Base-by-base conservation (phyloP, 345 rosid genomes). In the Euphorbia peplus region DNA sequence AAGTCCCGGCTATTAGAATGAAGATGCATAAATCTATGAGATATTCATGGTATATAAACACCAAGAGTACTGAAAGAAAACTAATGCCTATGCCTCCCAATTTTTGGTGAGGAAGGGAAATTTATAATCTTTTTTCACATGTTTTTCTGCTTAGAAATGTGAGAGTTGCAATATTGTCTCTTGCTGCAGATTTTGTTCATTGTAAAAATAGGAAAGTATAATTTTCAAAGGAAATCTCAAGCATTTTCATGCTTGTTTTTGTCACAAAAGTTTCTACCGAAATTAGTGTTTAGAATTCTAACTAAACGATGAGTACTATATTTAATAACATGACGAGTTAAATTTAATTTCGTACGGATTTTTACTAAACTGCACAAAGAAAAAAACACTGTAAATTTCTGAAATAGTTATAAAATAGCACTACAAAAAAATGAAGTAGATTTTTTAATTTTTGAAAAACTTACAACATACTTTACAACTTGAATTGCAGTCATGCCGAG, bases 11-110 rank as follows among this genome's bases (percentile, higher is more conserved):
- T 22, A 65, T 86, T 46, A 79, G 80, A 68, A 75, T 81, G 90
- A 90, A 86, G 73, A 70, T 90, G 50, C 83, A 95, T 79, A 88
- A 74, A 76, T 76, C 86, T 19, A 80, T 79, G 72, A 75, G 97
- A 68, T 92, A 65, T 75, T 76, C 69, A 21, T 81, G 68, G 52
- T 76, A 68, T 50, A 73, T 25, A 60, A 15, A 69, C 19, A 60
- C 11, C 2, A 16, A 59, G 25, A 77, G 73, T 42, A 66, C 68
- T 35, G 76, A 80, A 48, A 60, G 71, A 21, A 79, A 42, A 42
- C 69, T 71, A 52, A 53, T 87, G 37, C 73, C 78, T 66, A 66
- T 75, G 52, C 88, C 88, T 0, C 26, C 72, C 19, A 84, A 76
- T 78, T 85, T 83, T 68, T 85, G 88, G 98, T 89, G 79, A 86